Evolutionary conservation across 176 grass and related monocot species (phyloP).

Genomic region (Elaeis guineensis): DNA sequence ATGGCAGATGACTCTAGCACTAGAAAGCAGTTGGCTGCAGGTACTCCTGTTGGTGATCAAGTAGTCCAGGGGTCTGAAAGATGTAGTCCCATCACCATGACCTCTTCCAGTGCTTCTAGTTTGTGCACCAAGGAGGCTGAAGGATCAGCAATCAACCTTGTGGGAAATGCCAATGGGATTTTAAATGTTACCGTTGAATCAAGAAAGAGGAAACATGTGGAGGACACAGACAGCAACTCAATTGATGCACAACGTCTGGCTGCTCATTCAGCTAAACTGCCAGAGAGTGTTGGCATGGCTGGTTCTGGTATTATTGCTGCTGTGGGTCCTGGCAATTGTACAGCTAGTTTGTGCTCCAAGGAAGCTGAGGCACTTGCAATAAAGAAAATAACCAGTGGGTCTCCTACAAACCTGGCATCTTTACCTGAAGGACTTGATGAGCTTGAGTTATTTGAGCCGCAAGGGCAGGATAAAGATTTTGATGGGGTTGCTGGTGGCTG

Average conservation of each 20-base stretch:
- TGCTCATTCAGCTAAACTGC: slow-evolving; percentile 6
- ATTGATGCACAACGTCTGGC: neutral
- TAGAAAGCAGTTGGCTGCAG: slow-evolving; percentile 6
- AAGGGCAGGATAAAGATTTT: slow-evolving; percentile 23
- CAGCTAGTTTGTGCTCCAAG: slow-evolving; percentile 22
- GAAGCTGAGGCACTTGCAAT: slow-evolving; percentile 34
- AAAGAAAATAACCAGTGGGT: slow-evolving; percentile 24
- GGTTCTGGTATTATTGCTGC: slow-evolving; percentile 16
- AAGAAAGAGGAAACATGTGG: slow-evolving; percentile 4
- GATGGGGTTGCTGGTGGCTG: neutral
- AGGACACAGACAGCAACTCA: neutral
- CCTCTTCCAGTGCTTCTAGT: neutral
- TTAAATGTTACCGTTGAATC: neutral
- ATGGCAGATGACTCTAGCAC: slow-evolving; percentile 17
- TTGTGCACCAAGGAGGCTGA: too few species aligned
- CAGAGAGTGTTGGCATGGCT: slow-evolving; percentile 20
- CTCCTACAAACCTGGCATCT: slow-evolving; percentile 9
- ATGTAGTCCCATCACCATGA: neutral
- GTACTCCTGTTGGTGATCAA: neutral
- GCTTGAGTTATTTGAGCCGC: slow-evolving; percentile 28
- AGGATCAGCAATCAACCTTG: too few species aligned
- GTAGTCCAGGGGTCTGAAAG: neutral
- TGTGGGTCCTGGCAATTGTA: slow-evolving; percentile 13
- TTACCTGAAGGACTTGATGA: slow-evolving; percentile 36
- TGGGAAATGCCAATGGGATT: neutral